These are phyloP conservation scores for Cantharellus cinnabarinus DNA, from an alignment of 768 basidiomycete species.

Conservation along the genomic window DNA sequence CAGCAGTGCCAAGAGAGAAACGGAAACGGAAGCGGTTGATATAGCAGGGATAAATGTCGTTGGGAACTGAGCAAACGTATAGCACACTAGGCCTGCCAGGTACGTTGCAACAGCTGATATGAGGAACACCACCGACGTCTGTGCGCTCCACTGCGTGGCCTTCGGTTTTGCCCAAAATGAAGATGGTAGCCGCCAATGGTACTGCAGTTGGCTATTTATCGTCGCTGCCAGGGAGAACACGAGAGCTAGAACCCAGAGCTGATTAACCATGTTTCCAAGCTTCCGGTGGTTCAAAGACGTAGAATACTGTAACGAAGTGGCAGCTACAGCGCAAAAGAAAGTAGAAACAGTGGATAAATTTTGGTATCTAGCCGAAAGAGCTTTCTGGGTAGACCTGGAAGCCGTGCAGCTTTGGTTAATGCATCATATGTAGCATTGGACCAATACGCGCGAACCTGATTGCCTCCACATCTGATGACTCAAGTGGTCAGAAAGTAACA, in stretches of 20 bases:
- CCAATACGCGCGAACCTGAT: conserved; percentile 23
- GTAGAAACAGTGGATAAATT: conserved; percentile 1
- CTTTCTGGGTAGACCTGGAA: neutral
- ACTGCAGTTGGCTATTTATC: conserved; percentile 7
- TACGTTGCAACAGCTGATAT: conserved; percentile 5
- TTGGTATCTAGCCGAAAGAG: neutral
- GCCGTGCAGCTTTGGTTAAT: neutral
- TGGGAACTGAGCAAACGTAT: conserved; percentile 1
- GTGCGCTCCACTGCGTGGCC: conserved; percentile 5
- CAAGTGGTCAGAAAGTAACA: neutral
- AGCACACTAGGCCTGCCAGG: conserved; percentile 4
- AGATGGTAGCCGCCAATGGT: conserved; percentile 3
- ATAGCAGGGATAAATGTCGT: neutral
- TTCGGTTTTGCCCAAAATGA: conserved; percentile 6
- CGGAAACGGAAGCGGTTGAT: conserved; percentile 1
- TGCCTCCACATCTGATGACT: conserved; percentile 28
- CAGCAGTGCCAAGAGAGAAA: conserved; percentile 3
- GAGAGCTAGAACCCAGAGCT: conserved; percentile 5
- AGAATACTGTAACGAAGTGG: conserved; percentile 1
- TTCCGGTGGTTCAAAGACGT: neutral
- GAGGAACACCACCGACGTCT: conserved; percentile 6
- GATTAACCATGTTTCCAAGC: neutral
- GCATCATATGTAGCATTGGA: too few species aligned
- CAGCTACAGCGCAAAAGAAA: conserved; percentile 6
- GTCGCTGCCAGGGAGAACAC: conserved; percentile 6